Conservation (phyloP, 768 basidiomycete genomes). For the Tubosaeta sp. region DNA sequence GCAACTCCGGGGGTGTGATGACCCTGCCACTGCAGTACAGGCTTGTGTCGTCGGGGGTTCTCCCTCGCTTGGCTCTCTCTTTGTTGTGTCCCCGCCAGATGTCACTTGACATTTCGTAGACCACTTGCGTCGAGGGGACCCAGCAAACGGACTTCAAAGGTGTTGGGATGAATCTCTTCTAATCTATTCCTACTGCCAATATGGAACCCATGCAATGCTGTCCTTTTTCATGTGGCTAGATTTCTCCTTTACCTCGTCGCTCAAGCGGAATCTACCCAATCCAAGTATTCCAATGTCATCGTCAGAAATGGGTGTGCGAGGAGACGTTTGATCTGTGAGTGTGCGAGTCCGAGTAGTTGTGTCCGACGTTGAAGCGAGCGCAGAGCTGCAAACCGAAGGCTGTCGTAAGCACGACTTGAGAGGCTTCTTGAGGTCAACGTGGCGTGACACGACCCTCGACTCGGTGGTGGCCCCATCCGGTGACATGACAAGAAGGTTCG, state of each 20-base stretch:
- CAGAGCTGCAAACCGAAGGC: not conserved
- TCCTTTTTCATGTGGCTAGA: slow-evolving; percentile 19
- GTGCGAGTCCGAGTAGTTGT: not conserved
- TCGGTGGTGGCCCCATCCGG: too few species aligned
- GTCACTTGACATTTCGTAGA: not conserved
- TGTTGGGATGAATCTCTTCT: slow-evolving; percentile 3
- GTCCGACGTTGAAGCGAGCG: slow-evolving; percentile 5
- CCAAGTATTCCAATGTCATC: slow-evolving; percentile 23
- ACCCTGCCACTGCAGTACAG: slow-evolving; percentile 6
- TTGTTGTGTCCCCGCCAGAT: not conserved
- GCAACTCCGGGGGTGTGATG: slow-evolving; percentile 8
- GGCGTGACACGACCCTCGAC: not conserved
- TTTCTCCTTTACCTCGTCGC: slow-evolving; percentile 11
- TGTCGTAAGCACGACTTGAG: not conserved
- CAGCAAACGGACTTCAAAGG: not conserved
- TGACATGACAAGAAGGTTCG: too few species aligned
- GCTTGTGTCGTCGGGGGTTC: slow-evolving; percentile 8
- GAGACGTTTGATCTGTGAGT: not conserved
- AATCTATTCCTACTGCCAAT: slow-evolving; percentile 14
- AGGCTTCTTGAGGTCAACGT: not conserved
- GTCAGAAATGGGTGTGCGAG: slow-evolving; percentile 13
- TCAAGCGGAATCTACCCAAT: slow-evolving; percentile 24
- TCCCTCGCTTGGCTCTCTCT: not conserved
- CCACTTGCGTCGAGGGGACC: not conserved
- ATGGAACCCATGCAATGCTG: too few species aligned